Evolutionary conservation across 2,329 filamentous ascomycete species (phyloP).

Genomic region (Cercospora citrullina): DNA sequence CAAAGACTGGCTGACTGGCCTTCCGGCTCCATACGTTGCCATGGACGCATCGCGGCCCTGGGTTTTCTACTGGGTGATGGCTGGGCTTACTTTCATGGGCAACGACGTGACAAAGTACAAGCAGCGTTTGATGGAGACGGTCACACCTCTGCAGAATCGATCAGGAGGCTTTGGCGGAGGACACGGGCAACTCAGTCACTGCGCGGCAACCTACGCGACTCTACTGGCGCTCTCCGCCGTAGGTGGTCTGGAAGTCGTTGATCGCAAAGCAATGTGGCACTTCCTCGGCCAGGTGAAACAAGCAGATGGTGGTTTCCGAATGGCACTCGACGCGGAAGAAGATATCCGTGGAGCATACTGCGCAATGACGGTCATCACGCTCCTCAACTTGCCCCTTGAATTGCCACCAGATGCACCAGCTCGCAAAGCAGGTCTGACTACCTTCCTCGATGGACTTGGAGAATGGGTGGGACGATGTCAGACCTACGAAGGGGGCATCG

Average conservation of each 20-base stretch:
- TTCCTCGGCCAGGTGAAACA: conserved; percentile 89
- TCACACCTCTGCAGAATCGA: conserved; percentile 77
- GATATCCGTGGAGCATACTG: conserved; percentile 95
- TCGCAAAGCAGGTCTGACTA: conserved; percentile 60
- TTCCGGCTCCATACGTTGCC: conserved; percentile 69
- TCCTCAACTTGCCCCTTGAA: conserved; percentile 79
- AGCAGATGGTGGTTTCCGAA: conserved; percentile 81
- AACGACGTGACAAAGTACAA: conserved; percentile 69
- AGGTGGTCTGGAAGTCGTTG: conserved; percentile 72
- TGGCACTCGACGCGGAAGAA: conserved; percentile 83
- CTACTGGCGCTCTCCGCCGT: conserved; percentile 77
- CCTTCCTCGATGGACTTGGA: conserved; percentile 70
- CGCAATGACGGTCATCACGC: conserved; percentile 77
- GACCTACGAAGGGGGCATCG: conserved; percentile 93
- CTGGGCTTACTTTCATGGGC: conserved; percentile 72
- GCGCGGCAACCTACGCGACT: conserved; percentile 84
- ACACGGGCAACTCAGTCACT: conserved; percentile 85
- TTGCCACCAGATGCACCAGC: conserved; percentile 73
- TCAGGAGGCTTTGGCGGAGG: conserved; percentile 89
- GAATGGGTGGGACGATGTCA: conserved; percentile 86
- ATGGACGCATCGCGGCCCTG: conserved; percentile 89
- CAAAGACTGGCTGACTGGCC: conserved; percentile 53
- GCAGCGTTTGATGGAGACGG: conserved; percentile 65
- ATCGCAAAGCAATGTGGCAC: conserved; percentile 83
- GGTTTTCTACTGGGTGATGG: conserved; percentile 90